Evolutionary conservation across 331 rosid genomes (phyloP).

Genomic region (Pyracantha coccinea): DNA sequence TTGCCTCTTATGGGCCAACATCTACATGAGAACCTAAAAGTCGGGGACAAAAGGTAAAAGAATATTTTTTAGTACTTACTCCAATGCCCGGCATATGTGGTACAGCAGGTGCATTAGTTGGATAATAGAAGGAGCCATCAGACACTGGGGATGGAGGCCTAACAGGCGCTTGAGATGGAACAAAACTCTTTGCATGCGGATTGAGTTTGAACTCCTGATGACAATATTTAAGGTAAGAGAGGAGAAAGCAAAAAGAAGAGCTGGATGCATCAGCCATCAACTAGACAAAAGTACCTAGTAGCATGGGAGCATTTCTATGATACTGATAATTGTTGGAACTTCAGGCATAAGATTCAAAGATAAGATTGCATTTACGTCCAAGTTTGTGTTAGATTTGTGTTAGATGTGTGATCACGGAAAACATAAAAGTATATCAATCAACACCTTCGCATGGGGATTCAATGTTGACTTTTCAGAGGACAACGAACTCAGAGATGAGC

Average conservation of each 20-base stretch:
- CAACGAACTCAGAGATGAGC: slow-evolving; percentile 77
- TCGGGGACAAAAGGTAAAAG: neutral
- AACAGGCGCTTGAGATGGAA: slow-evolving; percentile 62
- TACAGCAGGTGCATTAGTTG: slow-evolving; percentile 41
- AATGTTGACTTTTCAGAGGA: slow-evolving; percentile 70
- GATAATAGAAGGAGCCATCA: slow-evolving; percentile 78
- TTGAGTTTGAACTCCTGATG: slow-evolving; percentile 85
- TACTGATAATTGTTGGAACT: neutral
- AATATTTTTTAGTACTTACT: slow-evolving; percentile 41
- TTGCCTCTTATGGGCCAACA: neutral
- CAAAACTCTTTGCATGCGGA: slow-evolving; percentile 89
- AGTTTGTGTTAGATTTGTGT: neutral
- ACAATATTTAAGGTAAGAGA: neutral
- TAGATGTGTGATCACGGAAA: neutral
- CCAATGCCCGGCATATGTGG: slow-evolving; percentile 74
- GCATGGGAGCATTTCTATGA: neutral
- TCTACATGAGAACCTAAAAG: neutral
- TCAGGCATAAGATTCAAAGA: neutral
- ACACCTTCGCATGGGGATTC: slow-evolving; percentile 93
- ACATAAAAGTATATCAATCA: neutral
- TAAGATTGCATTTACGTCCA: neutral
- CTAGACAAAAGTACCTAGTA: neutral
- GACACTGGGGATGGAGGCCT: slow-evolving; percentile 82
- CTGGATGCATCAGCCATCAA: neutral
- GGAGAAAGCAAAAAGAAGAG: neutral